Evolutionary conservation across 495 filamentous ascomycete genomes (phyloP).

Genomic region (Haplographium delicatum): DNA sequence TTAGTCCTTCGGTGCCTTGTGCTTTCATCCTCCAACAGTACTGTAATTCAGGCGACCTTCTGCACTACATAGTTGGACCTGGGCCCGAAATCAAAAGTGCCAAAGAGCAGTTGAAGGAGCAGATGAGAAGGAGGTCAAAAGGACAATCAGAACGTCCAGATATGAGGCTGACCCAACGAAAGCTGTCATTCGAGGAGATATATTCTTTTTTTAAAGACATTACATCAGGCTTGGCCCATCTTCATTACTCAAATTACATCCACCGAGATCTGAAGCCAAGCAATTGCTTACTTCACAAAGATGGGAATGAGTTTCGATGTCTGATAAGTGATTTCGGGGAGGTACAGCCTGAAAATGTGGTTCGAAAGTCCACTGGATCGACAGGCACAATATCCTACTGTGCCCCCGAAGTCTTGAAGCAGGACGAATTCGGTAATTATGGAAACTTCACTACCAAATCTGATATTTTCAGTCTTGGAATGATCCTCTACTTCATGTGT

Average conservation of each 20-base stretch:
- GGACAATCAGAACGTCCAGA: conserved; percentile 47
- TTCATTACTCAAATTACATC: conserved; percentile 92
- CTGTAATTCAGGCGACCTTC: conserved; percentile 90
- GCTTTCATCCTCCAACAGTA: conserved; percentile 97
- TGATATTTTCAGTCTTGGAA: conserved; percentile 92
- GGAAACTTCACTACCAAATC: conserved; percentile 95
- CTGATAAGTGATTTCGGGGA: conserved; percentile 97
- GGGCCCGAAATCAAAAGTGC: conserved; percentile 47
- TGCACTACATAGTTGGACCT: conserved; percentile 75
- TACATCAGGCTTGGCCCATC: conserved; percentile 81
- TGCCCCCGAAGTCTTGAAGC: conserved; percentile 84
- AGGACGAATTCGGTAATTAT: conserved; percentile 61
- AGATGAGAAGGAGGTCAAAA: conserved; percentile 58
- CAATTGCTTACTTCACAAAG: conserved; percentile 78
- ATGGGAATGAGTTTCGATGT: conserved; percentile 63
- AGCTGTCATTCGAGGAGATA: conserved; percentile 81
- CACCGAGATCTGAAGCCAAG: conserved; percentile 94
- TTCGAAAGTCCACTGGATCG: conserved; percentile 81
- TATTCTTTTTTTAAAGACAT: conserved; percentile 97
- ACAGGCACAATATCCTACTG: conserved; percentile 98
- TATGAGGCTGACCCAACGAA: conserved; percentile 46
- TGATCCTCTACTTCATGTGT: conserved; percentile 98
- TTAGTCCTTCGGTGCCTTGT: conserved; percentile 88
- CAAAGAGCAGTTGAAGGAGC: conserved; percentile 80
- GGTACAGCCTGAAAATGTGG: conserved; percentile 74